These are phyloP conservation scores for Penicillium nucicola DNA, from an alignment of 495 filamentous ascomycete genomes.

Conservation along the genomic window DNA sequence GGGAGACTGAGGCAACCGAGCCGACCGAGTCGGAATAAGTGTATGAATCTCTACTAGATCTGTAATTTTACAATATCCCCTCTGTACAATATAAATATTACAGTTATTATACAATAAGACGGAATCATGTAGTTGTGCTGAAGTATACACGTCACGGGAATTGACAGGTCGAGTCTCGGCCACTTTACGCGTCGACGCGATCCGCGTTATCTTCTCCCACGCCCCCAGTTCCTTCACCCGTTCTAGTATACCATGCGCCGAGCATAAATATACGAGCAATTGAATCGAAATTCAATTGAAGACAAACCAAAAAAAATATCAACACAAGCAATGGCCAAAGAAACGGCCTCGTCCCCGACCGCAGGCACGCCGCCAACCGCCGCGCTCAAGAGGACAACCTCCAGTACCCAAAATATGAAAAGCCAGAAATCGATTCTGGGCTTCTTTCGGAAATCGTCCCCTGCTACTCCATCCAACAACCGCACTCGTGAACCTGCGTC, in stretches of 20 bases:
- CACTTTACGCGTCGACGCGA: constrained; percentile 47
- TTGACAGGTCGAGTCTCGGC: constrained; percentile 3
- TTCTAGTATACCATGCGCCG: constrained; percentile 1
- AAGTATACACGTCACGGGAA: not conserved
- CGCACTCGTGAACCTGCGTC: constrained; percentile 37
- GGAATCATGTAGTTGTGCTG: not conserved
- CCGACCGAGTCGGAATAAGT: constrained; percentile 4
- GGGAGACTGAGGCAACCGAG: constrained; percentile 22
- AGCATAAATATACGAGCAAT: not conserved
- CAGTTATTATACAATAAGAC: not conserved
- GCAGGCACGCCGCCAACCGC: constrained; percentile 34
- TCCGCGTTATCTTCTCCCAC: constrained; percentile 15
- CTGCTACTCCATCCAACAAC: constrained; percentile 35
- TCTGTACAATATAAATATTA: constrained; percentile 17
- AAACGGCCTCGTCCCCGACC: constrained; percentile 36
- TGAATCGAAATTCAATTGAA: not conserved
- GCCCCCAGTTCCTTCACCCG: not conserved
- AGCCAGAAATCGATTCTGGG: constrained; percentile 78
- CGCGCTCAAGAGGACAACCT: constrained; percentile 43
- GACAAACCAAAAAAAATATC: not conserved
- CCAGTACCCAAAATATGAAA: constrained; percentile 54
- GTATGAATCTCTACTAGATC: constrained; percentile 15
- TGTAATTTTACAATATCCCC: constrained; percentile 17
- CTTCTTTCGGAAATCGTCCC: constrained; percentile 74
- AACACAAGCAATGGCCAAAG: constrained; percentile 39